phyloP scores from a whole-genome alignment of 805 yeast species.

The Sugiyamaella chiloensis region DNA sequence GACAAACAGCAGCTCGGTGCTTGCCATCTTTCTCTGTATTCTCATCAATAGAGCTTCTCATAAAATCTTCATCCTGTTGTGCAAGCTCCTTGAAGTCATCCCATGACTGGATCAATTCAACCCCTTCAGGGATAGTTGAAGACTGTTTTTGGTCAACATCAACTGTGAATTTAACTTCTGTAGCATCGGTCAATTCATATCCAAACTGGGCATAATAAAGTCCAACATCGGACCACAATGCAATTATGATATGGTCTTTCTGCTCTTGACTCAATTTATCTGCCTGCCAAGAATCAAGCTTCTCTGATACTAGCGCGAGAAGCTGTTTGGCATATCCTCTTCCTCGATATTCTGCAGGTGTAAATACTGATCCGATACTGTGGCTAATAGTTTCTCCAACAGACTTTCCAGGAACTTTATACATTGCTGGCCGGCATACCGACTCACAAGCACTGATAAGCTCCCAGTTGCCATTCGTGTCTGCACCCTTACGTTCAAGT shows the following conservation, averaged over 20 bases:
- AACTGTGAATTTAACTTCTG: conserved; percentile 17
- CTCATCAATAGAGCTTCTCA: conserved; percentile 9
- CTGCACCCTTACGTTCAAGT: conserved; percentile 27
- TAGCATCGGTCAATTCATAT: conserved; percentile 22
- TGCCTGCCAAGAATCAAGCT: conserved; percentile 30
- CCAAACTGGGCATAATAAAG: conserved; percentile 64
- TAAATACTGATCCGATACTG: conserved; percentile 57
- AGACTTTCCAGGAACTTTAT: conserved; percentile 23
- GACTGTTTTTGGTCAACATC: not conserved
- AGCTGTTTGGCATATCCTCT: conserved; percentile 54
- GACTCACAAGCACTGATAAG: conserved; percentile 46
- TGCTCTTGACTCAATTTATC: conserved; percentile 20
- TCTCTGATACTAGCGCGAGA: conserved; percentile 34
- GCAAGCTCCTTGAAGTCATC: conserved; percentile 14
- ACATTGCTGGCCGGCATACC: conserved; percentile 37
- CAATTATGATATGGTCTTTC: conserved; percentile 34
- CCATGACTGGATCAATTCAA: not conserved
- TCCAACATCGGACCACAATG: conserved; percentile 72
- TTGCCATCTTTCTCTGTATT: conserved; percentile 24
- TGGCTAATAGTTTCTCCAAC: conserved; percentile 24
- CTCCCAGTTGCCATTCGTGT: conserved; percentile 27
- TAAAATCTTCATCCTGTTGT: conserved; percentile 9
- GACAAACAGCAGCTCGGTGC: conserved; percentile 22
- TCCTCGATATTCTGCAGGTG: conserved; percentile 46
- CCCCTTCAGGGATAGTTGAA: not conserved